Evolutionary conservation across 2,329 filamentous ascomycete species (phyloP).

Genomic region (Dichotomopilus funicola): DNA sequence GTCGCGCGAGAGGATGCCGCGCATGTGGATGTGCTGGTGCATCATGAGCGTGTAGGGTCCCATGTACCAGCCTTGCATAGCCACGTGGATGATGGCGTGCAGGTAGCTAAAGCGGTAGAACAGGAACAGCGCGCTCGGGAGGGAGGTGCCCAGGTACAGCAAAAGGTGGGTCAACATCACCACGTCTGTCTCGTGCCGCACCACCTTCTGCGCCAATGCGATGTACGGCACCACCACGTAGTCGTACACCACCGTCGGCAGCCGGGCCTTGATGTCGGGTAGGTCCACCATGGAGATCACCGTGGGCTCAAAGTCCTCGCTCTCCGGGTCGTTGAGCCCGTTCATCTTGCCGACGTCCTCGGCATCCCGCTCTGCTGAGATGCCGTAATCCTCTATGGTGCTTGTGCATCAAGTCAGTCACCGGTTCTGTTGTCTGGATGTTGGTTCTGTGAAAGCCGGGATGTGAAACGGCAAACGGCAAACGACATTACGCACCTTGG

Average conservation of each 20-base stretch:
- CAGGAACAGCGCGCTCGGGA: constrained; percentile 2
- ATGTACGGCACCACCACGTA: constrained; percentile 1
- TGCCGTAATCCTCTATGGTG: neutral
- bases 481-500: neutral
- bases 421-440: neutral
- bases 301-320: neutral
- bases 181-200: constrained; percentile 5
- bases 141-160: constrained; percentile 1
- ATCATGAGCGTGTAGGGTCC: constrained; percentile 7
- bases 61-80: constrained; percentile 8
- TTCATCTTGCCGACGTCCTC: neutral
- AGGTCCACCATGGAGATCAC: constrained; percentile 3
- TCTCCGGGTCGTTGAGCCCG: neutral
- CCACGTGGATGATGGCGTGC: constrained; percentile 3
- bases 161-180: constrained; percentile 3
- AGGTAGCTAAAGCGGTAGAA: constrained; percentile 7
- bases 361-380: constrained; percentile 5
- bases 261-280: neutral
- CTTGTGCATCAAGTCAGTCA: neutral
- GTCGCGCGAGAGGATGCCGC: neutral
- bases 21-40: constrained; percentile 8
- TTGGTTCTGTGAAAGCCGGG: neutral
- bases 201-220: neutral
- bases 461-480: neutral
- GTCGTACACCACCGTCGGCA: neutral